These are phyloP conservation scores for Auriscalpium orientale DNA, from an alignment of 768 basidiomycete species.

Conservation along the genomic window DNA sequence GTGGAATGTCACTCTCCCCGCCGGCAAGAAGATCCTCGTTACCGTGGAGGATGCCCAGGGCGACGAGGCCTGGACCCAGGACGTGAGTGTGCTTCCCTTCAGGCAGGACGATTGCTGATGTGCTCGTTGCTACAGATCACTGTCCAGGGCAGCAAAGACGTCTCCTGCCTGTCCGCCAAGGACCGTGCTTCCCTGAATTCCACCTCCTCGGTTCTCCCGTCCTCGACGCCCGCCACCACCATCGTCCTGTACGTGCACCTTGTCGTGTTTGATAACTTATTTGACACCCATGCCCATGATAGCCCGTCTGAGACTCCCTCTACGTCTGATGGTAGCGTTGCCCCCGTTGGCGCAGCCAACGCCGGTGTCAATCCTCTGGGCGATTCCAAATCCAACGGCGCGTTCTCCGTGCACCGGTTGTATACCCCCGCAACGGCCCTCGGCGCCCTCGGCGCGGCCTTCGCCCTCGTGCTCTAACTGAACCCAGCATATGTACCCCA, in stretches of 20 bases:
- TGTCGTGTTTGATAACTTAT: no score
- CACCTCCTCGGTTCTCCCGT: background rate
- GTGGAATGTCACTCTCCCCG: constrained; percentile 40
- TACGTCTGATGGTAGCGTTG: background rate
- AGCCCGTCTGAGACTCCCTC: no score
- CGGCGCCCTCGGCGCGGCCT: background rate
- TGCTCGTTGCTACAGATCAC: constrained; percentile 24
- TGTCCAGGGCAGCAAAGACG: constrained; percentile 27
- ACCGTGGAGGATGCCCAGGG: constrained; percentile 45
- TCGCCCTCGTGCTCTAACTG: constrained; percentile 1
- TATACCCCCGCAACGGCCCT: background rate
- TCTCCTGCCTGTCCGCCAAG: constrained; percentile 28
- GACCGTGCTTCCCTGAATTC: constrained; percentile 3
- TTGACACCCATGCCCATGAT: no score
- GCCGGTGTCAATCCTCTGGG: background rate
- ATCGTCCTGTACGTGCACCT: background rate
- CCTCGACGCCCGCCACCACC: background rate
- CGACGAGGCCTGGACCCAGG: constrained; percentile 61
- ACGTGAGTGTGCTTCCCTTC: constrained; percentile 33
- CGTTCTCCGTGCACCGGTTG: background rate
- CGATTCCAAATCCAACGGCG: background rate
- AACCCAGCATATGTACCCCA: no score
- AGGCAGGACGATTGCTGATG: background rate
- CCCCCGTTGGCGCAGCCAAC: background rate
- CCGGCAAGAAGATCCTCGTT: constrained; percentile 41